phyloP scores from a whole-genome alignment of 148 eudicot genomes.

The Suaeda aralocaspica region DNA sequence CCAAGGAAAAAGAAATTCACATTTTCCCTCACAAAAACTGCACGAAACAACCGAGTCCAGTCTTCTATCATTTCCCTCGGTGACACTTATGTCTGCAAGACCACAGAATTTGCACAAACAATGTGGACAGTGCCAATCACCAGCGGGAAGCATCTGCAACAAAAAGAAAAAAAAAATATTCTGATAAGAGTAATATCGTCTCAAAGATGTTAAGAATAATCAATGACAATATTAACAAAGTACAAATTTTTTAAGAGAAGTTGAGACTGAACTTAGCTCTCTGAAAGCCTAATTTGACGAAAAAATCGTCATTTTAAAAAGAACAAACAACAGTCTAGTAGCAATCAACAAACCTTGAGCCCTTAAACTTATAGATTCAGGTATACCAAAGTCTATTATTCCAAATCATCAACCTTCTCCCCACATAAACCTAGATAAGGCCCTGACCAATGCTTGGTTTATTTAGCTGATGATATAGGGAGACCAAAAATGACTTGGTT shows the following conservation, averaged over 20 bases:
- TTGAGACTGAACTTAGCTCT: background rate
- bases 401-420: background rate
- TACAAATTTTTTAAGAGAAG: background rate
- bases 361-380: too few species aligned
- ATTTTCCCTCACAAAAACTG: constrained; percentile 77
- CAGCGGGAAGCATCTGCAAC: constrained; percentile 86
- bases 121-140: constrained; percentile 97
- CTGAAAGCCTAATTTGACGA: background rate
- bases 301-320: background rate
- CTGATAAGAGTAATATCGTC: constrained; percentile 4
- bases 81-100: constrained; percentile 33
- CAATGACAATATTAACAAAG: background rate
- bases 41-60: constrained; percentile 41
- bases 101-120: constrained; percentile 89
- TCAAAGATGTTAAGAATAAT: background rate
- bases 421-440: too few species aligned
- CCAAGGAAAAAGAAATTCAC: constrained; percentile 33
- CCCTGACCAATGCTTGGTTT: too few species aligned
- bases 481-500: too few species aligned
- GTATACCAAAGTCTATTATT: background rate
- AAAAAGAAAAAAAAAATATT: background rate
- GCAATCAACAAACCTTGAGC: background rate
- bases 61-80: constrained; percentile 32
- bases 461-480: too few species aligned
- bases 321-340: background rate